Conservation (phyloP, 2,329 filamentous ascomycete species). For the Thermoascus crustaceus region DNA sequence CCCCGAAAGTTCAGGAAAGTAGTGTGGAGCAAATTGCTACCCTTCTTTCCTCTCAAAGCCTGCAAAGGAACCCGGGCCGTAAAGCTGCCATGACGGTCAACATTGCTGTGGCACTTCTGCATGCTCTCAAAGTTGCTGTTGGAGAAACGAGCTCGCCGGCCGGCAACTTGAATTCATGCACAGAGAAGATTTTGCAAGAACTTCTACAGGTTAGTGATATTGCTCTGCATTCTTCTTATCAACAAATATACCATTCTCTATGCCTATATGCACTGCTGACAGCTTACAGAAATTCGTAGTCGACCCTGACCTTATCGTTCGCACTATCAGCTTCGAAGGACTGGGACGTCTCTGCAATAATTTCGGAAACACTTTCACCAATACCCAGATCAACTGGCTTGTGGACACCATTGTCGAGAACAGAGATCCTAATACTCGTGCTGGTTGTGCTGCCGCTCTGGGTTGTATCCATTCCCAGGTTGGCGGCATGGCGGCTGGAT, state of each 20-base stretch:
- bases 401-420: conserved; percentile 93
- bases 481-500: conserved; percentile 93
- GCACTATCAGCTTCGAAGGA: conserved; percentile 75
- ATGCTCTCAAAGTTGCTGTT: conserved; percentile 72
- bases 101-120: conserved; percentile 70
- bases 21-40: conserved; percentile 89
- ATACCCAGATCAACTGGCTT: conserved; percentile 78
- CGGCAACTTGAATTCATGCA: conserved; percentile 66
- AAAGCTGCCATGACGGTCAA: conserved; percentile 90
- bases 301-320: conserved; percentile 76
- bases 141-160: conserved; percentile 66
- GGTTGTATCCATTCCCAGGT: conserved; percentile 92
- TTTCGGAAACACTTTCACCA: conserved; percentile 83
- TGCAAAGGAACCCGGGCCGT: conserved; percentile 78
- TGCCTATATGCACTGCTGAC: conserved; percentile 18
- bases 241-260: neutral
- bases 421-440: conserved; percentile 82
- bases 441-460: conserved; percentile 87
- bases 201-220: conserved; percentile 74
- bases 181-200: conserved; percentile 62
- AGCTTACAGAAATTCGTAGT: conserved; percentile 57
- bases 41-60: conserved; percentile 68
- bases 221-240: conserved; percentile 26
- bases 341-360: conserved; percentile 75
- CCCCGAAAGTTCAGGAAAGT: conserved; percentile 88